Evolutionary conservation across 495 filamentous ascomycete species (phyloP).

Genomic region (Delitschia confertaspora): DNA sequence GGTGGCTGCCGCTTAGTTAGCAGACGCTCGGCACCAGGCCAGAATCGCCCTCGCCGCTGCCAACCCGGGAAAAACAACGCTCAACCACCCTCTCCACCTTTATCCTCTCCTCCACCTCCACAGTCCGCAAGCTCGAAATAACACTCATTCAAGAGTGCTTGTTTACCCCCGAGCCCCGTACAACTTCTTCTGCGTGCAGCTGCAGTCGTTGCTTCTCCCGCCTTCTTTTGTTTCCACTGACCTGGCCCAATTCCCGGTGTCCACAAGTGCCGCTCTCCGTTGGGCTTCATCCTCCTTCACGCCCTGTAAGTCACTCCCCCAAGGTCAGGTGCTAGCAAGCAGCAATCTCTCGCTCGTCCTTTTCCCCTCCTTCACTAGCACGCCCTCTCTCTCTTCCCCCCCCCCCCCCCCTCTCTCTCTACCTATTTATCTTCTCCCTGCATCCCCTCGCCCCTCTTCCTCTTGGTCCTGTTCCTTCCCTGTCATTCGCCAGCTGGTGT

Average conservation of each 20-base stretch:
- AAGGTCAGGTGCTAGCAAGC: too few species aligned
- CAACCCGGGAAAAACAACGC: too few species aligned
- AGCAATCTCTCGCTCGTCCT: too few species aligned
- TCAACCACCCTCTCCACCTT: conserved; percentile 3
- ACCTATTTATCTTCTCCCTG: too few species aligned
- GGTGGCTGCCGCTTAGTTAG: too few species aligned
- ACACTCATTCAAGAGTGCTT: too few species aligned
- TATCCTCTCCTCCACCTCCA: conserved; percentile 2
- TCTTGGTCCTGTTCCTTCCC: neutral
- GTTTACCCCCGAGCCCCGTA: conserved; percentile 2
- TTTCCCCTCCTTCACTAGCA: conserved; percentile 6
- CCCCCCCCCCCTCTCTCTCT: neutral
- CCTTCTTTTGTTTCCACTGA: neutral
- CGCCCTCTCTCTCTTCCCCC: conserved; percentile 12
- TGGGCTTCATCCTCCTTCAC: conserved; percentile 25
- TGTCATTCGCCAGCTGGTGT: conserved; percentile 2
- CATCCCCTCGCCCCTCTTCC: neutral
- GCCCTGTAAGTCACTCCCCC: conserved; percentile 24
- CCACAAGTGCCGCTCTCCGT: conserved; percentile 21
- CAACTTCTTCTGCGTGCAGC: conserved; percentile 18
- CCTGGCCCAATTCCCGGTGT: too few species aligned
- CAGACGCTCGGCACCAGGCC: too few species aligned
- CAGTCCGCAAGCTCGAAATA: too few species aligned
- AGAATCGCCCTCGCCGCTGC: too few species aligned
- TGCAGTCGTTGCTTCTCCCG: too few species aligned